These are phyloP conservation scores for Pleodorina starrii DNA, from an alignment of 139 green algal species.

Conservation along the genomic window DNA sequence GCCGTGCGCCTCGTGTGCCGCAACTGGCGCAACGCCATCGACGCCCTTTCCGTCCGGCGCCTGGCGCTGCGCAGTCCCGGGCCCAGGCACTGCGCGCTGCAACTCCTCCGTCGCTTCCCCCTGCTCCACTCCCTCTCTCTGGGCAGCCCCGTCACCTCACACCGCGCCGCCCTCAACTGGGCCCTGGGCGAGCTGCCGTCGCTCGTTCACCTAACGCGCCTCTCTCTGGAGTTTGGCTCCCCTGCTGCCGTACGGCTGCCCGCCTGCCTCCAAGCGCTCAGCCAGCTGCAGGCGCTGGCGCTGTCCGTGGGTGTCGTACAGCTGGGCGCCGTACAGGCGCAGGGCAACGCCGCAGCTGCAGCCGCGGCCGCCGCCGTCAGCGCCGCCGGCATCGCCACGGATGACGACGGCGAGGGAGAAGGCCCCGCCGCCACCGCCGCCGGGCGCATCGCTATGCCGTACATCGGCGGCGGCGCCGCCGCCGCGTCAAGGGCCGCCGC, in stretches of 20 bases:
- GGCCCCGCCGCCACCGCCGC: not conserved
- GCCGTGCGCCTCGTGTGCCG: constrained; percentile 16
- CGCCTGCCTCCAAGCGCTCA: not conserved
- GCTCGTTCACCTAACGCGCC: not conserved
- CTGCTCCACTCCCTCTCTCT: not conserved
- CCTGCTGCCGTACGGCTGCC: not conserved
- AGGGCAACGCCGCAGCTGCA: not conserved
- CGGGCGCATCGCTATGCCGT: no score
- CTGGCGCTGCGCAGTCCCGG: constrained; percentile 15
- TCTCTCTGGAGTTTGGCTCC: not conserved
- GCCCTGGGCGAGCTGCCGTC: not conserved
- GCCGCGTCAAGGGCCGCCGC: not conserved
- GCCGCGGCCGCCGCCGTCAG: not conserved
- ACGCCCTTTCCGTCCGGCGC: not conserved
- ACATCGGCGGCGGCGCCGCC: not conserved
- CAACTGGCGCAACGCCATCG: not conserved
- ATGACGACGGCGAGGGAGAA: not conserved
- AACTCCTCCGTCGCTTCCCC: not conserved
- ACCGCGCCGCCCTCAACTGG: not conserved
- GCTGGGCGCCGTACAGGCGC: not conserved
- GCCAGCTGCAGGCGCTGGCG: not conserved
- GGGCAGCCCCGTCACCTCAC: not conserved
- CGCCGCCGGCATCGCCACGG: not conserved
- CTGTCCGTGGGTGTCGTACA: not conserved
- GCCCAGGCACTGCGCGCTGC: not conserved